Conservation (phyloP, 1,139 yeast genomes). For the Geotrichum histeridarum region DNA sequence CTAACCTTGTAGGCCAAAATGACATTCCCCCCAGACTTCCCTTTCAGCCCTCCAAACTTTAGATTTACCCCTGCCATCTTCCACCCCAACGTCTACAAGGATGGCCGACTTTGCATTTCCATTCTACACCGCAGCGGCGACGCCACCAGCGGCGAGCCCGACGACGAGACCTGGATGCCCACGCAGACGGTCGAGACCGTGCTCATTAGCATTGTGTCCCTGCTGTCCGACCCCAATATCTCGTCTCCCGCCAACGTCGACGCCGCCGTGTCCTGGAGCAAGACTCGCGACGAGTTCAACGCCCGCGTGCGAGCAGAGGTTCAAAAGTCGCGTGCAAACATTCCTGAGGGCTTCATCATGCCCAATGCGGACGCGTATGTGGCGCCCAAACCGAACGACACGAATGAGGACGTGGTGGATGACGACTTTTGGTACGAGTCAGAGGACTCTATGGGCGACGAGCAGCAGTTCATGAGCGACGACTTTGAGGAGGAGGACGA, state of each 20-base stretch:
- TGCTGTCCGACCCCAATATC: constrained; percentile 88
- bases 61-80: constrained; percentile 91
- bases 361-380: constrained; percentile 64
- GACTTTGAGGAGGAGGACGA: constrained; percentile 18
- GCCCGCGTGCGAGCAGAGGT: constrained; percentile 79
- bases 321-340: constrained; percentile 72
- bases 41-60: constrained; percentile 86
- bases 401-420: constrained; percentile 64
- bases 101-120: constrained; percentile 88
- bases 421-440: constrained; percentile 85
- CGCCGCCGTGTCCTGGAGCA: constrained; percentile 88
- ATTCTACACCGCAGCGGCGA: constrained; percentile 88
- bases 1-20: constrained; percentile 56
- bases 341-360: constrained; percentile 80
- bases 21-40: constrained; percentile 88
- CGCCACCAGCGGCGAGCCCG: constrained; percentile 84
- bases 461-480: constrained; percentile 32
- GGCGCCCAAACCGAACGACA: constrained; percentile 38
- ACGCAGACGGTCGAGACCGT: constrained; percentile 94
- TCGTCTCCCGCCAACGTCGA: constrained; percentile 95
- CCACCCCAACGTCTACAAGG: constrained; percentile 92
- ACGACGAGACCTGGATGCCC: constrained; percentile 84
- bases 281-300: constrained; percentile 73
- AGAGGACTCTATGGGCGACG: constrained; percentile 56
- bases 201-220: constrained; percentile 79